Base-by-base conservation (phyloP, 805 yeast genomes). In the Maudiozyma saulgeensis region DNA sequence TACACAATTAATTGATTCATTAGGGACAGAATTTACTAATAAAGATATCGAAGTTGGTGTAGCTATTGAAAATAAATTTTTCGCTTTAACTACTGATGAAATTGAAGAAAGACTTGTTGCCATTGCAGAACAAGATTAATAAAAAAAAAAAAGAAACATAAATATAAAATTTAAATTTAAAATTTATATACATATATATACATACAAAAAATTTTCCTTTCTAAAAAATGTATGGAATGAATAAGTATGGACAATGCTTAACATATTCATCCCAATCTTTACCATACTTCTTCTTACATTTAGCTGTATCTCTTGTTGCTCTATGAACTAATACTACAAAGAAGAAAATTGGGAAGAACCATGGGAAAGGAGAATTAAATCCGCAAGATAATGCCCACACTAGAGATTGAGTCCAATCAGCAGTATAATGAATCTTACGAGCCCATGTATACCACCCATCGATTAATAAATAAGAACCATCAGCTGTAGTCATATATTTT, bases 391-490 rank as follows among this genome's bases (percentile, higher is more conserved):
- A 75, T 5, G 91, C 96, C 99, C 99, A 93, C 43, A 93, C 77
- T 58, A 87, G 72, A 45, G 95, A 78, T 73, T 89, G 96, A 45
- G 78, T 72, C 77, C 82, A 88, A 68, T 93, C 99, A 21, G 96
- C 96, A 37, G 97, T 89, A 75, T 93, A 93, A 70, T 90, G 95
- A 54, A 83, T 81, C 71, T 93, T 93, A 72, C 98, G 83, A 15
- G 97, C 98, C 60, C 83, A 87, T 54, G 76, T 82, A 71, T 82
- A 84, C 96, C 98, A 91, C 41, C 99, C 99, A 63, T 89, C 96
- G 47, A 90, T 82, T 57, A 93, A 76, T 64, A 93, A 76, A 35
- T 79, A 72, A 13, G 95, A 82, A 21, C 99, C 99, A 60, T 82
- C 82, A 58, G 80, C 80, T 66, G 97, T 89, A 55, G 76, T 76